These are phyloP conservation scores for Tricholoma flavovirens DNA, from an alignment of 768 basidiomycete species.

Conservation along the genomic window DNA sequence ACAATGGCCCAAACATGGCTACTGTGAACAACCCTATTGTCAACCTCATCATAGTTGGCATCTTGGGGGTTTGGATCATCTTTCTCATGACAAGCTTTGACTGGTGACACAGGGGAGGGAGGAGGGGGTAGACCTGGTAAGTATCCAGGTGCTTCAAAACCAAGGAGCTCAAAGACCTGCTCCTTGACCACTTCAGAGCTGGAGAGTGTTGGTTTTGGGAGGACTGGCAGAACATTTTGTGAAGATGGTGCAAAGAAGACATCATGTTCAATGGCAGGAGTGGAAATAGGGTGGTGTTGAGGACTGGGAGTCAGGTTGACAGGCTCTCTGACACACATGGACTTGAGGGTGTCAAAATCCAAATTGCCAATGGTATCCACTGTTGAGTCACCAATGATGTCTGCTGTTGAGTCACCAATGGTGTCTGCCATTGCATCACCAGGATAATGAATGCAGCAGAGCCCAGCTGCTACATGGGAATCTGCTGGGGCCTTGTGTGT, in stretches of 20 bases:
- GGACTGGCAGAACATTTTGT: too few species aligned
- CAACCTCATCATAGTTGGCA: too few species aligned
- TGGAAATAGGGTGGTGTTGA: background rate
- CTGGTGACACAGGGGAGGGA: background rate
- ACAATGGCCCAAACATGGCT: too few species aligned
- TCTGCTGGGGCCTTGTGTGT: background rate
- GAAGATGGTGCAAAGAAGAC: background rate
- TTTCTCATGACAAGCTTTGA: background rate
- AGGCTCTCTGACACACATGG: background rate
- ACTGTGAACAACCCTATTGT: too few species aligned
- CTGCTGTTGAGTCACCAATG: too few species aligned
- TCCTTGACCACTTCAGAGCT: background rate
- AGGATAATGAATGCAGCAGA: background rate
- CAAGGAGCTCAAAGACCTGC: background rate
- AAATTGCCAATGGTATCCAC: too few species aligned
- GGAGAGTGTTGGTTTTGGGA: background rate
- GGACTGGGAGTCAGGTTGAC: background rate
- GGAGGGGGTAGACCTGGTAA: background rate
- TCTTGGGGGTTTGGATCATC: background rate
- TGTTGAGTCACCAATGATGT: too few species aligned
- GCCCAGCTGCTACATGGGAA: background rate
- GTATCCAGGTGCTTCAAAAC: background rate
- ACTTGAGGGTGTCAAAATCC: background rate
- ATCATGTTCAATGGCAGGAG: background rate
- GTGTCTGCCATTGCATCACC: background rate